phyloP scores from a whole-genome alignment of 441 rosid genomes.

The Manihot esculenta region DNA sequence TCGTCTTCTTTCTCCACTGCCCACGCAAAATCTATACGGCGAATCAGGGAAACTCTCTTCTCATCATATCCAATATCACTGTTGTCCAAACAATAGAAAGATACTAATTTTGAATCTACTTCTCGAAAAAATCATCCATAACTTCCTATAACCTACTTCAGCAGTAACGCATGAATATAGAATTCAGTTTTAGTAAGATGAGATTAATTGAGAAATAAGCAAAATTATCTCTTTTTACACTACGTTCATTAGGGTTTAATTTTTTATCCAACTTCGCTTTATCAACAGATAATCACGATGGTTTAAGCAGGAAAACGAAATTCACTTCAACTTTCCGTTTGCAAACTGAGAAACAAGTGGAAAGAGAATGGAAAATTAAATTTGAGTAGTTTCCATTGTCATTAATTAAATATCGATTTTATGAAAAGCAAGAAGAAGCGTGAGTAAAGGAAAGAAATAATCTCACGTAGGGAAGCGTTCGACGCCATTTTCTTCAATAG shows the following conservation, averaged over 20 bases:
- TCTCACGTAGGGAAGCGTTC: conserved; percentile 77
- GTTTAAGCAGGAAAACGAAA: background rate
- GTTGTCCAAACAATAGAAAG: conserved; percentile 11
- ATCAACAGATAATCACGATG: background rate
- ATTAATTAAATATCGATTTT: background rate
- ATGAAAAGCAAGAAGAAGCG: background rate
- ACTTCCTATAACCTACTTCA: background rate
- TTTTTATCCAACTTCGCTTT: background rate
- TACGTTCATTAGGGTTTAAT: background rate
- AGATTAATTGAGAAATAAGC: background rate
- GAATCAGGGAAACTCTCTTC: conserved; percentile 74
- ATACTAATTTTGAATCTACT: background rate
- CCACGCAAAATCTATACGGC: conserved; percentile 89
- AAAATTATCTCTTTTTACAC: too few relatives aligned
- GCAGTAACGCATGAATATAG: too few relatives aligned
- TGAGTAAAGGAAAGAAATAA: conserved; percentile 12
- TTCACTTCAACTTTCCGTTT: background rate
- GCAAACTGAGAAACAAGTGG: background rate
- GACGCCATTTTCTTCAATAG: conserved; percentile 76
- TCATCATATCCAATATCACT: conserved; percentile 86
- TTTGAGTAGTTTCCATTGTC: background rate
- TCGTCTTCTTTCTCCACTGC: conserved; percentile 72
- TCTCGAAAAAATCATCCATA: background rate
- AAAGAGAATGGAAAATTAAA: background rate
- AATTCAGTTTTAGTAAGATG: too few relatives aligned